Evolutionary conservation across 2,329 filamentous ascomycete genomes (phyloP), one percentile per base, ranked within the genome.

Genomic region (Whalleya microplaca): DNA sequence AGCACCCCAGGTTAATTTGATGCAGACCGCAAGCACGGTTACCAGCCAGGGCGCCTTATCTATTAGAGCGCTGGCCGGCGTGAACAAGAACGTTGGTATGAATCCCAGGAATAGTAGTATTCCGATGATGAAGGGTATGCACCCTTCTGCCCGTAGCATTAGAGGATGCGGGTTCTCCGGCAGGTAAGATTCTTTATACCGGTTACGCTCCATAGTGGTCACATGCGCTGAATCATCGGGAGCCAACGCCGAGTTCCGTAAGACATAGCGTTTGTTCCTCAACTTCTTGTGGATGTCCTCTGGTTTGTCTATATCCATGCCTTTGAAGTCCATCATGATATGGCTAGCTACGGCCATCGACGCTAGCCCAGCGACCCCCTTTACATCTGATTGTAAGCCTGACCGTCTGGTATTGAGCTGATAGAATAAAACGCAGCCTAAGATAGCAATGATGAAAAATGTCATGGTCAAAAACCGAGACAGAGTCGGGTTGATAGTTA

Each of bases 271-370:
- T 57, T 84, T 82, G 23, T 84, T 73, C 58, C 85, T 86, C n/a
- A 92, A 77, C 63, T 81, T 83, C 48, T 84, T 78, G 69, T 91
- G 88, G 42, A 92, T 91, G 50, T 86, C 82, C 47, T 84, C 76
- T 51, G 87, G 84, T 3, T 80, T 84, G 7, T 84, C 87, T 1
- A 84, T 83, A 67, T 92, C 89, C 73, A 90, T 83, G 54, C 86
- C 86, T 60, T 85, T 85, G 67, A 92, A 91, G 67, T 92, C 89
- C 72, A 85, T 86, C 61, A 91, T 75, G 68, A 91, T 89, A 63
- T 91, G 88, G 61, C 83, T 86, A 58, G 84, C 84, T 2, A 89
- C 88, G 9, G 89, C 88, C 88, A 92, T 91, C 53, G 88, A 85
- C 5, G 89, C 89, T 40, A 91, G 79, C 1, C 89, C 89, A 1